Evolutionary conservation across 1,284 basidiomycete species (phyloP), one percentile per base, ranked within the genome.

Genomic region (Heimioporus punctisporus): DNA sequence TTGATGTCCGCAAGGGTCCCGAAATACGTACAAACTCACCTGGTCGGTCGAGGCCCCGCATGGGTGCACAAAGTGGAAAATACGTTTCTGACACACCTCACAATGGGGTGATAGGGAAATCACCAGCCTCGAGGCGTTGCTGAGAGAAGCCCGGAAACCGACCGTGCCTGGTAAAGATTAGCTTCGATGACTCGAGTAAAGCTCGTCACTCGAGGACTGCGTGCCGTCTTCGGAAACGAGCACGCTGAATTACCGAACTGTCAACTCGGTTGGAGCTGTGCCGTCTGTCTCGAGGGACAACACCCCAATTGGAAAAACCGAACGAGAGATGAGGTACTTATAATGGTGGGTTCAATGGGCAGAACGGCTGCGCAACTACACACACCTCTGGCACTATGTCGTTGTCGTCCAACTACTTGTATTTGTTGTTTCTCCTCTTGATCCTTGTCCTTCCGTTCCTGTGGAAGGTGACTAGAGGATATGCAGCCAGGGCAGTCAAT

Each of bases 401-500:
- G 17, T 49, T 27, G 49, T 46, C 48, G 15, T 45, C 49, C 23
- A 53, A 54, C 5, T 26, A 39, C 34, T 50, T 56, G 26, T 69
- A 58, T 54, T 48, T 69, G 39, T 45, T 66, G 23, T 57, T 63
- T 46, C 55, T 69, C 28, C 43, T 61, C 24, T n/a, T 59, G 12
- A 15, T 57, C 3, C 40, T 50, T 27, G 24, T 52, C 30, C 37
- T 26, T 6, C 37, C 27, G 9, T 31, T 50, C 45, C 6, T 30
- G 19, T 42, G 39, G 43, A 55, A 27, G 43, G 39, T 10, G 34
- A 46, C 50, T 27, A 51, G 52, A 49, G 12, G 31, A 17, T 25
- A 46, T 43, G 45, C n/a, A 12, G 9, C 41, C 3, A 51, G 58
- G 30, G 17, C 30, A 27, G 27, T 46, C 25, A 7, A 28, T 51